phyloP scores from a whole-genome alignment of 1,139 yeast species.

The Zygosaccharomyces sapae region DNA sequence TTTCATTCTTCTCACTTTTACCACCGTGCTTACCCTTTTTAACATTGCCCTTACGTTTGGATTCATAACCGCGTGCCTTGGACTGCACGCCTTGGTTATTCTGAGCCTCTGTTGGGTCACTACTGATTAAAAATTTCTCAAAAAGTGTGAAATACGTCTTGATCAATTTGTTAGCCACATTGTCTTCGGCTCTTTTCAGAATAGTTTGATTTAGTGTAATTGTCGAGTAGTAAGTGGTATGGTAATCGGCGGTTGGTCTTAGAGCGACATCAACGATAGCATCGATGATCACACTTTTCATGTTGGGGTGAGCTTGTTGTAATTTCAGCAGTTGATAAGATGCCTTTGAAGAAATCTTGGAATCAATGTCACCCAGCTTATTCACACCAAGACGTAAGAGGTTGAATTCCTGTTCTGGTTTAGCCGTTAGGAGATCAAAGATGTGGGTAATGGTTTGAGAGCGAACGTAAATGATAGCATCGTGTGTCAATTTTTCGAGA shows the following conservation, averaged over 20 bases:
- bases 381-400: conserved; percentile 83
- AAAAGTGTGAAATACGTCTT: conserved; percentile 83
- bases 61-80: conserved; percentile 37
- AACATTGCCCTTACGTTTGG: conserved; percentile 51
- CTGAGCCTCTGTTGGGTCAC: conserved; percentile 45
- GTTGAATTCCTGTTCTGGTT: conserved; percentile 97
- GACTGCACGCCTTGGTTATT: conserved; percentile 33
- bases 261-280: conserved; percentile 77
- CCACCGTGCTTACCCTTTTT: conserved; percentile 77
- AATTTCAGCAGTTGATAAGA: conserved; percentile 75
- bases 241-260: conserved; percentile 74
- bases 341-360: conserved; percentile 84
- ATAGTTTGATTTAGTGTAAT: conserved; percentile 92
- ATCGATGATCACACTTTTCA: conserved; percentile 78
- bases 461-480: conserved; percentile 88
- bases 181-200: conserved; percentile 68
- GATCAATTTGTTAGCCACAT: conserved; percentile 74
- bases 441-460: conserved; percentile 71
- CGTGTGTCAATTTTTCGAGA: conserved; percentile 61
- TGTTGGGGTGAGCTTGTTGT: conserved; percentile 92
- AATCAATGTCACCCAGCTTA: conserved; percentile 88
- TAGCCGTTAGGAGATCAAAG: conserved; percentile 72
- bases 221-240: conserved; percentile 81
- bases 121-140: conserved; percentile 72
- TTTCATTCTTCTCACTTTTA: conserved; percentile 60